Evolutionary conservation across 495 filamentous ascomycete species (phyloP).

Genomic region (Neurospora sp.): DNA sequence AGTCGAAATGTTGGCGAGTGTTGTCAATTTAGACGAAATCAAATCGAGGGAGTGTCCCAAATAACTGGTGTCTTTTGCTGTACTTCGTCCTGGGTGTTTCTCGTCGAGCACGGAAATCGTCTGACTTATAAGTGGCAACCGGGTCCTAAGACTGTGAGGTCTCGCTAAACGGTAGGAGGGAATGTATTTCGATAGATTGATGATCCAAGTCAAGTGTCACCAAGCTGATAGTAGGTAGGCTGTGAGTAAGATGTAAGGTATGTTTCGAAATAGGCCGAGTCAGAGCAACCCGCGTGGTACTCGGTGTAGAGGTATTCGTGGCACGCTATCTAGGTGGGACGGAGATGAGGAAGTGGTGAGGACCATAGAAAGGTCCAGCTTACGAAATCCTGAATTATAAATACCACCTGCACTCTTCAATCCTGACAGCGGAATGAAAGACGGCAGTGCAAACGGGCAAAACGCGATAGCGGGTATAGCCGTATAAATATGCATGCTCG

Average conservation of each 20-base stretch:
- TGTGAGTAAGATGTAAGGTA: not conserved
- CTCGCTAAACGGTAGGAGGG: not conserved
- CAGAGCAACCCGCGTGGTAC: not conserved
- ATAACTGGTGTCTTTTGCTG: not conserved
- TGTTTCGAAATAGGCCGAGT: not conserved
- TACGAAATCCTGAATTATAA: not conserved
- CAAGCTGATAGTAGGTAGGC: not conserved
- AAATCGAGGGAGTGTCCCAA: not conserved
- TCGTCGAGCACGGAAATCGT: not conserved
- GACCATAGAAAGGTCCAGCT: not conserved
- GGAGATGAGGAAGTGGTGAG: not conserved
- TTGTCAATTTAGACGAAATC: not conserved
- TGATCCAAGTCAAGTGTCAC: not conserved
- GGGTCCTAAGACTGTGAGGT: not conserved
- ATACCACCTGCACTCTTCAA: not conserved
- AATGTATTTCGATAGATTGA: not conserved
- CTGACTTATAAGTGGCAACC: not conserved
- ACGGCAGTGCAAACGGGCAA: not conserved
- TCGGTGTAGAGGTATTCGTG: not conserved
- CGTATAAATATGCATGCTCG: not conserved
- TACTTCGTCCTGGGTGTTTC: not conserved
- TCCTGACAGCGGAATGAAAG: not conserved
- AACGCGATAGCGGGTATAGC: not conserved
- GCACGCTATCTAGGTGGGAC: not conserved
- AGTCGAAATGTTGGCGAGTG: not conserved